Evolutionary conservation across 2,329 filamentous ascomycete species (phyloP), one percentile per base, ranked within the genome.

Genomic region (Epichloe amarillans): DNA sequence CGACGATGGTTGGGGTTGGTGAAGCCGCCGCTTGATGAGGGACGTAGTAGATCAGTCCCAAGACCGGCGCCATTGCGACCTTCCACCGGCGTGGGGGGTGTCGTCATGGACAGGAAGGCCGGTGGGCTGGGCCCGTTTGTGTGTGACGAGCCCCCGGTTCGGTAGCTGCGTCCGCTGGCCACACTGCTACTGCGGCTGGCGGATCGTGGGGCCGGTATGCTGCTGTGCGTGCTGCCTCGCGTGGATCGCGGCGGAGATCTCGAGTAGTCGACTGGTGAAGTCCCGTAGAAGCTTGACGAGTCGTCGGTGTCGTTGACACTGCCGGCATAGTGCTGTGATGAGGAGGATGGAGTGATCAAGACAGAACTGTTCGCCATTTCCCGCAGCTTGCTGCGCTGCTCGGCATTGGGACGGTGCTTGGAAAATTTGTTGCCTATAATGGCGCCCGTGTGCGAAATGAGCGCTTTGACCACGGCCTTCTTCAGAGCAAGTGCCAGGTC

Each of bases 391-490:
- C 76, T 85, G 61, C 88, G 83, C 63, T 93, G 86, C 52, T 86
- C 83, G 49, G 82, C 86, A 56, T 74, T 87, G 1, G 91, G 90
- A 4, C 89, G 82, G 63, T 95, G 88, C 62, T 88, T 87, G 48
- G 84, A 88, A 68, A 98, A 87, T 64, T 98, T 98, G 75, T 98
- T 98, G 50, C 91, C 88, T 47, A 98, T 88, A 58, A 98, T 96
- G 52, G 93, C 89, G 37, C 93, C 93, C 0, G 91, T 90, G 63
- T 98, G 93, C 2, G 88, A 93, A 60, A 98, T 94, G 44, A 98
- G 76, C 0, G 93, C 91, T 62, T 89, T 87, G 63, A 95, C 88
- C 52, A 97, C 86, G 45, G 95, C 90, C 64, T 90, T 94, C 71
- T 98, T 97, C 50, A 98, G 76, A 14, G 89, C 86, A 46, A 97